Base-by-base conservation (phyloP, 169 alveolate species). In the Neospora caninum region DNA sequence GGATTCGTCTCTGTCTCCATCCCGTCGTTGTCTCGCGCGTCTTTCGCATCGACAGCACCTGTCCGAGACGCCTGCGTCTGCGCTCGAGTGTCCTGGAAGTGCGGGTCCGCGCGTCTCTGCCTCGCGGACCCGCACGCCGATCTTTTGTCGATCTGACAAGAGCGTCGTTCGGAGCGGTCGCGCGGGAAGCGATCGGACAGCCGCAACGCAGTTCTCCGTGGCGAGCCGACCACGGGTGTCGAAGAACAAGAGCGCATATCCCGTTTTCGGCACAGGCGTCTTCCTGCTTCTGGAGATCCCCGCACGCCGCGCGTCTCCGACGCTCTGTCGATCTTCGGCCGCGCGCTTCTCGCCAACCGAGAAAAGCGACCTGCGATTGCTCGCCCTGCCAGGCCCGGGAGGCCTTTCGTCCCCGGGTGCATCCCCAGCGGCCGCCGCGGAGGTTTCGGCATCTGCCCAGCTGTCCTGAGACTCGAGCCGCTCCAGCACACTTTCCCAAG, bases 181-280 rank as follows among this genome's bases (percentile, higher is more conserved):
- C 27, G 93, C 93, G 41, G 93, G 95, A 29, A 93, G 95, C n/a
- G 92, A 82, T 70, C 69, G 42, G 31, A 87, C 80, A 36, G 64
- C 91, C 39, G 92, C 95, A 34, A 92, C 80, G 64, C 95, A 89
- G 45, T 58, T 36, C n/a, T 89, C 80, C 82, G 83, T 38, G 64
- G 67, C 95, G 70, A 92, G 92, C 29, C 95, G 70, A 38, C 88
- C 92, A 45, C 92, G 82, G 20, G 64, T 39, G 58, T 82, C 78
- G 78, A 92, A 80, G 36, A 82, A 92, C 64, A 84, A 16, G 54
- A 92, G 64, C 54, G 95, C 92, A 78, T 92, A 92, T 41, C 88
- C 95, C 6, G 91, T 88, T 1, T 67, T 36, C 41, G 94, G 89
- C 29, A 80, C 88, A 27, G n/a, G 93, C 93, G 41, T 54, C 49